Percentiles rank a stretch among this genome's conserved stretches.
Evolutionary conservation across 2,329 filamentous ascomycete genomes (phyloP).

Genomic region (Podosphaera fusca): DNA sequence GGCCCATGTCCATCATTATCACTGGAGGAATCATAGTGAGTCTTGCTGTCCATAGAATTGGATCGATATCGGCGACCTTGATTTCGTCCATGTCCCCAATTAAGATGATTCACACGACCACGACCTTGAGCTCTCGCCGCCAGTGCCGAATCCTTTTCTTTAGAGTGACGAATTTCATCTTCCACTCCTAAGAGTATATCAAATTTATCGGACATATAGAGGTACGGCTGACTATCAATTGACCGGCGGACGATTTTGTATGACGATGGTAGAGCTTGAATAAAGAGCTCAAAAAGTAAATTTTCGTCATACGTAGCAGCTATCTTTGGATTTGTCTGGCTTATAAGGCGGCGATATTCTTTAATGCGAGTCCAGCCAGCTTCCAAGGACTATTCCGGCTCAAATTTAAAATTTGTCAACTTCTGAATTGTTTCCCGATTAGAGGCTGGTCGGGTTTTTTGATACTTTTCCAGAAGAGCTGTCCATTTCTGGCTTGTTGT

Average conservation of each 20-base stretch:
- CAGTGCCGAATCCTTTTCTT: background rate
- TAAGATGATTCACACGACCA: background rate
- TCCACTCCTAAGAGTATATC: background rate
- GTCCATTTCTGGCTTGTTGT: background rate
- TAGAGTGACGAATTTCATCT: background rate
- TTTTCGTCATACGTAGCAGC: background rate
- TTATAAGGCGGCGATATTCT: background rate
- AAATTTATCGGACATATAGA: background rate
- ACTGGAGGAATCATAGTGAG: too few relatives aligned
- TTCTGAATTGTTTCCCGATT: background rate
- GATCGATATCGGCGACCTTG: too few relatives aligned
- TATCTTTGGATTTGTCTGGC: background rate
- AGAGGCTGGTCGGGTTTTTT: background rate
- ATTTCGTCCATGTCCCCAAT: background rate
- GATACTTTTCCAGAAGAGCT: background rate
- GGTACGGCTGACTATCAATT: background rate
- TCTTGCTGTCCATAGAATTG: too few relatives aligned
- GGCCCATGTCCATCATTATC: too few relatives aligned
- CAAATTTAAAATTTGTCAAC: background rate
- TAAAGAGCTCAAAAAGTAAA: background rate
- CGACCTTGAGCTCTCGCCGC: background rate
- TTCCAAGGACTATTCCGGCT: background rate
- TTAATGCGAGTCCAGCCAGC: background rate
- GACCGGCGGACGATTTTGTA: background rate
- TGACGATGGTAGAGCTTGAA: background rate